Base-by-base conservation (phyloP, 2,329 filamentous ascomycete species). In the Phialophora expanda region DNA sequence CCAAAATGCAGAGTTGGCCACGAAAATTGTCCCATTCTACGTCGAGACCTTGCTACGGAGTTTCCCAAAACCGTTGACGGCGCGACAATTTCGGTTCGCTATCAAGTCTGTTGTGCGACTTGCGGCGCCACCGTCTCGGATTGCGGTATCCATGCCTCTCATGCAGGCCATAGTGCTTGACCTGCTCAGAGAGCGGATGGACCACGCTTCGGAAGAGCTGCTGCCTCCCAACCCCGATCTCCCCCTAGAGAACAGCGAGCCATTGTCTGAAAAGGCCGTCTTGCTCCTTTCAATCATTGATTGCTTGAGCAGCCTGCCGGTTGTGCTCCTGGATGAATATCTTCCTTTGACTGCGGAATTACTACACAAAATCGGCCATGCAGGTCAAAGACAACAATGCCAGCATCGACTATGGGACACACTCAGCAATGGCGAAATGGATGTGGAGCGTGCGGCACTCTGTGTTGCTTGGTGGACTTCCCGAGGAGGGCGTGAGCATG, bases 381-480 rank as follows among this genome's bases (percentile, higher is more conserved):
- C 82, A 0, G 76, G 73, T 3, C 86, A 93, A 81, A 84, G 88
- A 51, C 84, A 88, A 55, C 80, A 82, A 2, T 91, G 89, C 44
- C 87, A 88, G 74, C 84, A 87, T 69, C 83, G 92, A 57, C 90
- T 96, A 76, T 93, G 91, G 88, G 89, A 95, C 65, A 85, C 92
- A 2, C 78, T 97, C 9, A 89, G 89, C 48, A 88, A 85, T 71
- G 92, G 92, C 3, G 92, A 96, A 79, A 90, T 97, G 87, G 93
- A 97, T 77, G 89, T 96, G 26, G 91, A 96, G 75, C 85, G 92
- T 66, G 89, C 91, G 6, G 87, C 89, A 48, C 84, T 90, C 34
- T 92, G 90, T 56, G 90, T 96, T 20, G 86, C 87, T 1, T 97
- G 93, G 93, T 97, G 93, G 93, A 90, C 88, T 78, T 79, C 86